These are phyloP conservation scores for Amylostereum areolatum DNA, from an alignment of 1,284 basidiomycete species.

Conservation along the genomic window DNA sequence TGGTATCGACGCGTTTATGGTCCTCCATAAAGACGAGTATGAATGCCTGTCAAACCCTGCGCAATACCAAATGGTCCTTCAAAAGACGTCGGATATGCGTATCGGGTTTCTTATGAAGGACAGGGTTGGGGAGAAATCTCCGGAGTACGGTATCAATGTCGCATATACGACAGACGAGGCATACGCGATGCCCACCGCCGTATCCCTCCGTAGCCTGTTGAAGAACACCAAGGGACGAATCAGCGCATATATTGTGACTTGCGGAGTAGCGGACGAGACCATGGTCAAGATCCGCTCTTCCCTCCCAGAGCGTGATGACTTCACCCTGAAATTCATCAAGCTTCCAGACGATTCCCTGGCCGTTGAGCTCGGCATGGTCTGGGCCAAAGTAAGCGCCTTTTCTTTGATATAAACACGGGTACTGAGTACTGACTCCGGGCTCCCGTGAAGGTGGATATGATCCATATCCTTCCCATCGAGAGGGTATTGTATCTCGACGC, in stretches of 20 bases:
- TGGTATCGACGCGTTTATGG: constrained; percentile 49
- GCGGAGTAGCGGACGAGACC: constrained; percentile 33
- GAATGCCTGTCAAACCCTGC: constrained; percentile 28
- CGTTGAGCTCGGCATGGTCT: constrained; percentile 26
- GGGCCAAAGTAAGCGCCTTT: constrained; percentile 33
- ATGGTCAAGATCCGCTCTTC: constrained; percentile 28
- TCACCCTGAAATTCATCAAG: constrained; percentile 36
- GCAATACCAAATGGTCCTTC: constrained; percentile 46
- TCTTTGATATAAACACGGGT: background rate
- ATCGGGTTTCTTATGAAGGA: constrained; percentile 43
- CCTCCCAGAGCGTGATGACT: constrained; percentile 20
- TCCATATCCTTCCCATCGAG: constrained; percentile 40
- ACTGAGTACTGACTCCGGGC: too few species aligned
- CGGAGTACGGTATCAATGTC: constrained; percentile 44
- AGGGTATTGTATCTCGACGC: constrained; percentile 48
- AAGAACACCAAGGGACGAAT: constrained; percentile 32
- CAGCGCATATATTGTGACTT: constrained; percentile 45
- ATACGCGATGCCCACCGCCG: constrained; percentile 44
- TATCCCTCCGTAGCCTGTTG: constrained; percentile 38
- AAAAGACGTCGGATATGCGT: constrained; percentile 44
- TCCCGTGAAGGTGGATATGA: constrained; percentile 30
- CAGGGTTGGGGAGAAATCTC: constrained; percentile 13
- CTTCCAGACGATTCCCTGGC: constrained; percentile 28
- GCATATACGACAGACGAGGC: constrained; percentile 36
- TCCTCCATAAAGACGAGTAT: constrained; percentile 44